A percentile compares a stretch with the other conserved stretches of the same genome.
phyloP scores from a whole-genome alignment of 495 filamentous ascomycete species.

The Collariella sp. region DNA sequence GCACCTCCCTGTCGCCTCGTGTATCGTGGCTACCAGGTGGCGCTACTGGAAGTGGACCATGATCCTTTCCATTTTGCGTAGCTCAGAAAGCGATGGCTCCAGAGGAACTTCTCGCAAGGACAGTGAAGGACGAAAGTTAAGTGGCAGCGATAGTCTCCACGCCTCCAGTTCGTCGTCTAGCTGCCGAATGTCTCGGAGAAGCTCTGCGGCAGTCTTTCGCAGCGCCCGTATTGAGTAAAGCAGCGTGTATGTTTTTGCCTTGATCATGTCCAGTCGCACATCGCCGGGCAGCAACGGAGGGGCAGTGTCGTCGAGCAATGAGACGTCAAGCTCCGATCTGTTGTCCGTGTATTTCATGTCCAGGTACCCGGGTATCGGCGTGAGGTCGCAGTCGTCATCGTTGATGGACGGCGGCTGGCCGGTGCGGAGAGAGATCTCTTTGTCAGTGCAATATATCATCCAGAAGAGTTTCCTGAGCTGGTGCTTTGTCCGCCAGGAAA shows the following conservation, averaged over 20 bases:
- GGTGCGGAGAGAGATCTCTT: constrained; percentile 42
- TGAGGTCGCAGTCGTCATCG: constrained; percentile 48
- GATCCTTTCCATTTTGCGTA: constrained; percentile 13
- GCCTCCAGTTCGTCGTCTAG: constrained; percentile 45
- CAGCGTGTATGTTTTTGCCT: constrained; percentile 39
- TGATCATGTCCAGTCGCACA: constrained; percentile 42
- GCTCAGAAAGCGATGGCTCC: neutral
- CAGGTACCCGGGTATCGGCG: constrained; percentile 39
- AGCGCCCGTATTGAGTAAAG: constrained; percentile 41
- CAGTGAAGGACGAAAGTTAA: constrained; percentile 35
- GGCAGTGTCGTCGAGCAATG: constrained; percentile 17
- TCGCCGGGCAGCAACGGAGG: constrained; percentile 42
- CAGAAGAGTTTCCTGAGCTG: constrained; percentile 46
- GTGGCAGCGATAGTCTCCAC: constrained; percentile 42
- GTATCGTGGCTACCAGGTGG: constrained; percentile 44
- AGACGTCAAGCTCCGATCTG: constrained; percentile 5
- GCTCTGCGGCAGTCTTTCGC: constrained; percentile 45
- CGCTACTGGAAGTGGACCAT: constrained; percentile 46
- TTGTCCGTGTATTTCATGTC: constrained; percentile 26
- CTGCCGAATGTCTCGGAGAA: constrained; percentile 44
- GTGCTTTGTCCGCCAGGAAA: neutral
- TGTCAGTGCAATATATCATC: constrained; percentile 46
- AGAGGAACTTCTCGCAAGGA: constrained; percentile 29
- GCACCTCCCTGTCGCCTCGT: constrained; percentile 43
- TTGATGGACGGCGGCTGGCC: constrained; percentile 45